Evolutionary conservation across 139 green algal species (phyloP), one percentile per base, ranked within the genome.

Genomic region (Nannochloris sp.): DNA sequence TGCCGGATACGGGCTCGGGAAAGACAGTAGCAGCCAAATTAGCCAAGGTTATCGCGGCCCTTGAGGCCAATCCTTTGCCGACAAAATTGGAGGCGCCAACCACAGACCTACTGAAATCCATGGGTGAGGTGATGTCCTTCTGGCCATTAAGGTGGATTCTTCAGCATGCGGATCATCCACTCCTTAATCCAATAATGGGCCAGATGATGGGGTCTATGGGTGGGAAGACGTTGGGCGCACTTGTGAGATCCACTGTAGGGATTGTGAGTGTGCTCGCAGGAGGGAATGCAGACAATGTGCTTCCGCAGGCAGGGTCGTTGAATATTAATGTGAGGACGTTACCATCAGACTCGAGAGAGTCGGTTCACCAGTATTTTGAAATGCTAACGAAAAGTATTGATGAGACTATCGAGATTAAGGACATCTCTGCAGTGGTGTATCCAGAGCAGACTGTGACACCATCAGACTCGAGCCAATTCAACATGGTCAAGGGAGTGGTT

Each of bases 301-400:
- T 89, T 34, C 83, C 83, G 5, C 57, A 59, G 6, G 34, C 23
- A 3, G 83, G 53, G 16, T 62, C 23, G 1, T 67, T 84, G 37
- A 61, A 56, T 6, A 53, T 89, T 49, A 89, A 89, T 67, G 79
- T 82, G 62, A 62, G 83, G 18, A 62, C 72, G 18, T 67, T 89
- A 34, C 82, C 81, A 51, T 78, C 81, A 44, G 37, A 31, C 46
- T 44, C 46, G n/a, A 23, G 24, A 40, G 10, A 34, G 4, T 21
- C 62, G 1, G 37, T 76, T 8, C 12, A 27, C 1, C 40, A 68
- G 18, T 72, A 76, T 59, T 55, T 76, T 27, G 14, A 29, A 21
- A 25, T 44, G 27, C 57, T 71, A 46, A 58, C 57, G 8, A 61
- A 65, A 46, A 61, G 65, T 53, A 23, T 31, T 7, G 27, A 23